Conservation (phyloP, 345 rosid genomes). For the Murraya paniculata region DNA sequence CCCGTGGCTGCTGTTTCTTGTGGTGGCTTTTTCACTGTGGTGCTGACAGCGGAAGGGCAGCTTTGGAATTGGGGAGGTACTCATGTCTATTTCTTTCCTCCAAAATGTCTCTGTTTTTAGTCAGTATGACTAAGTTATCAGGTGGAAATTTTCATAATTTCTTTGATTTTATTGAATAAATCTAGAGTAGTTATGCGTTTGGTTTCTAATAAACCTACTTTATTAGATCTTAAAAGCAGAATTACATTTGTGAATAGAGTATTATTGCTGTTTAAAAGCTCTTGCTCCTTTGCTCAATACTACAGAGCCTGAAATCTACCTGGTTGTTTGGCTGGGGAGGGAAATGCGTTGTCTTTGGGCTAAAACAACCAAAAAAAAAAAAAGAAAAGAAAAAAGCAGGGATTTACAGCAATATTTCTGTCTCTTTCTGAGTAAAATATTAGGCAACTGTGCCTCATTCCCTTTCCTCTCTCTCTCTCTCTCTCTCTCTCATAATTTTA, state of each 20-base stretch:
- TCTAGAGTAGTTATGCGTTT: not conserved
- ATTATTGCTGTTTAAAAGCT: not conserved
- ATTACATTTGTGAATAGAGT: not conserved
- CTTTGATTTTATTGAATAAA: not conserved
- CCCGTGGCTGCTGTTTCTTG: slow-evolving; percentile 77
- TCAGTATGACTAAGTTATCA: not conserved
- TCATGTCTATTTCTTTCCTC: not conserved
- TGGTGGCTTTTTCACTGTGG: slow-evolving; percentile 91
- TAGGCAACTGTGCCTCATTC: not conserved
- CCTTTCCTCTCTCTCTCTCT: not conserved
- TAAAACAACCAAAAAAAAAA: no score
- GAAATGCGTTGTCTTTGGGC: no score
- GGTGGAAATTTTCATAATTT: not conserved
- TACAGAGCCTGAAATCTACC: not conserved
- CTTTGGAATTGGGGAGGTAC: slow-evolving; percentile 97
- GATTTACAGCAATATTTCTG: not conserved
- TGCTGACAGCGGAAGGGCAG: slow-evolving; percentile 68
- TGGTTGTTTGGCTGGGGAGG: not conserved
- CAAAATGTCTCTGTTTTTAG: not conserved
- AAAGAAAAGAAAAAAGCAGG: no score
- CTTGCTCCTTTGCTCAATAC: not conserved
- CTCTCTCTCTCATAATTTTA: not conserved
- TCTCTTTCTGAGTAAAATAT: not conserved
- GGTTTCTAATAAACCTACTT: not conserved
- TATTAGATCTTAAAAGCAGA: not conserved